A percentile compares a stretch with the other conserved stretches of the same genome.
phyloP scores from a whole-genome alignment of 345 rosid genomes.

The Ceriops tagal region DNA sequence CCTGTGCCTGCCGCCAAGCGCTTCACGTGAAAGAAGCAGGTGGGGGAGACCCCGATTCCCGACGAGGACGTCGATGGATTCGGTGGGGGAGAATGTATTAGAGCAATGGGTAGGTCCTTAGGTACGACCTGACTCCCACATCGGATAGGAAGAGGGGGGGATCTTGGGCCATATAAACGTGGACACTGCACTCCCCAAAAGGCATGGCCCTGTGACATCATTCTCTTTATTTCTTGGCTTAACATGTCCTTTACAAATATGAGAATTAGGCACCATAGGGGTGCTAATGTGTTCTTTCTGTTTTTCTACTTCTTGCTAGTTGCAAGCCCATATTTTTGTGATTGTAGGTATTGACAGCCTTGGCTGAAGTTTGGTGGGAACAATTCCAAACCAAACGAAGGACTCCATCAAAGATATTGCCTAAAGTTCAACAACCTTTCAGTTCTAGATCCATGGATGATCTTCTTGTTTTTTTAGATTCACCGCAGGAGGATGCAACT shows the following conservation, averaged over 20 bases:
- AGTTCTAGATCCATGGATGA: constrained; percentile 68
- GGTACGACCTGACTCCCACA: too few relatives aligned
- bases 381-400: constrained; percentile 47
- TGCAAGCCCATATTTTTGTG: background rate
- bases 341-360: constrained; percentile 50
- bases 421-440: constrained; percentile 55
- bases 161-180: too few relatives aligned
- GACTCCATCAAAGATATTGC: constrained; percentile 22
- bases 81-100: too few relatives aligned
- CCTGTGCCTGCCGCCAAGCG: too few relatives aligned
- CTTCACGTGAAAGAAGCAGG: too few relatives aligned
- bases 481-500: constrained; percentile 40
- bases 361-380: constrained; percentile 73
- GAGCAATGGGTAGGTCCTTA: too few relatives aligned
- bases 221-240: background rate
- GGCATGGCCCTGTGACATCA: too few relatives aligned
- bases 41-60: too few relatives aligned
- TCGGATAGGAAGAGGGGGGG: too few relatives aligned
- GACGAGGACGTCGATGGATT: too few relatives aligned
- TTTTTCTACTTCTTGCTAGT: background rate
- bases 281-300: background rate
- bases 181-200: too few relatives aligned
- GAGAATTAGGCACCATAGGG: background rate
- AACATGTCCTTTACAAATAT: constrained; percentile 1
- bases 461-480: constrained; percentile 56